phyloP scores from a whole-genome alignment of 2,329 filamentous ascomycete genomes.

The Fusarium papillatum region DNA sequence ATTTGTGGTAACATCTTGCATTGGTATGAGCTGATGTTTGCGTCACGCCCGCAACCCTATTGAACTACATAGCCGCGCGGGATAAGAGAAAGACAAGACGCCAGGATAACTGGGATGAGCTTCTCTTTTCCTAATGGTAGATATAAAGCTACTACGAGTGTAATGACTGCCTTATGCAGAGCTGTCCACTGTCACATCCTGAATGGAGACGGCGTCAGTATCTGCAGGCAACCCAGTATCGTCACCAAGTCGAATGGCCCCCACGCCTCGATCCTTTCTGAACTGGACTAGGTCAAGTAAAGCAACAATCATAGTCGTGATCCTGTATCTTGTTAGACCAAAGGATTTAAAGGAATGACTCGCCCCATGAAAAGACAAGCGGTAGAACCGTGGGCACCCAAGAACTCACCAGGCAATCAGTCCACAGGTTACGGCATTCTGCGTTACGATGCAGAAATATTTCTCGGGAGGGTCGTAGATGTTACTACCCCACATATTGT shows the following conservation, averaged over 20 bases:
- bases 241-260: not conserved
- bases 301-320: constrained; percentile 1
- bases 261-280: constrained; percentile 1
- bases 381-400: not conserved
- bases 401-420: constrained; percentile 12
- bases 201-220: constrained; percentile 1
- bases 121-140: too few relatives aligned
- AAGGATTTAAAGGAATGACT: not conserved
- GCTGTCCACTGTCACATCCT: not conserved
- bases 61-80: too few relatives aligned
- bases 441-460: constrained; percentile 13
- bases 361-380: not conserved
- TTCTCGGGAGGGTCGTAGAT: constrained; percentile 5
- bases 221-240: not conserved
- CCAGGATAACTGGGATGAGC: too few relatives aligned
- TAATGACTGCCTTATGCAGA: too few relatives aligned
- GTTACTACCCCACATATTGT: constrained; percentile 1
- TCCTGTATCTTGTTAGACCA: not conserved
- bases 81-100: too few relatives aligned
- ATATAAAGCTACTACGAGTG: too few relatives aligned
- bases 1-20: not conserved
- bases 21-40: not conserved
- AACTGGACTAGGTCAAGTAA: constrained; percentile 4
- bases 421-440: constrained; percentile 8
- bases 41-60: not conserved